A percentile compares a stretch with the other conserved stretches of the same genome.
phyloP scores from a whole-genome alignment of 441 rosid species.

The Croton setiger region DNA sequence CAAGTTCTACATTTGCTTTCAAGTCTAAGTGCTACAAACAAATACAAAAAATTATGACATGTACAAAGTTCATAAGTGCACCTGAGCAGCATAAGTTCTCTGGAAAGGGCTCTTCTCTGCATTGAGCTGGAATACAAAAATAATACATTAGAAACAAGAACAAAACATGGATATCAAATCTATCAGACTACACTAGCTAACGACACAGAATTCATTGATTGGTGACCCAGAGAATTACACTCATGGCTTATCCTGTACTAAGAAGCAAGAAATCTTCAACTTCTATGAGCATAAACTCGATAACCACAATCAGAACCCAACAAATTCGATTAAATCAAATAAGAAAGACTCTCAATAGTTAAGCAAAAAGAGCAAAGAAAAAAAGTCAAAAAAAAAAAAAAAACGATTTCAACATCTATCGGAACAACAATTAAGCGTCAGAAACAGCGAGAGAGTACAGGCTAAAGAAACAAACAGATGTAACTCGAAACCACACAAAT shows the following conservation, averaged over 20 bases:
- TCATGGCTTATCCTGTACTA: neutral
- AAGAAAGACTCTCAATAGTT: neutral
- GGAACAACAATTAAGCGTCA: neutral
- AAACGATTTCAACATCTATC: neutral
- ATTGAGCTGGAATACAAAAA: slow-evolving; percentile 65
- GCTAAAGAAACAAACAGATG: neutral
- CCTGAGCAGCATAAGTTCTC: slow-evolving; percentile 91
- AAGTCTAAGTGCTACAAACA: neutral
- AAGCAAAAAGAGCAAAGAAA: neutral
- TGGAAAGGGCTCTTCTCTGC: slow-evolving; percentile 87
- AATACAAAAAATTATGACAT: neutral
- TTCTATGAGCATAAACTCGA: neutral
- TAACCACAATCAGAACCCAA: neutral
- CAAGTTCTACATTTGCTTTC: neutral
- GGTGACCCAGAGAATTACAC: neutral
- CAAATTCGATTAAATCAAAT: neutral
- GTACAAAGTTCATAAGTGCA: slow-evolving; percentile 17
- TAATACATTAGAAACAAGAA: neutral
- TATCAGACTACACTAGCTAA: slow-evolving; percentile 6
- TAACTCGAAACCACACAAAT: neutral
- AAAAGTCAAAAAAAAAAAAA: neutral
- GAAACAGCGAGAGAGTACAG: neutral
- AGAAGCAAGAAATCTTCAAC: neutral
- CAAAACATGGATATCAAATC: slow-evolving; percentile 3
- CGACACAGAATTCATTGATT: neutral